These are phyloP conservation scores for Pyrenopolyporus hunteri DNA, from an alignment of 495 filamentous ascomycete genomes.

Conservation along the genomic window DNA sequence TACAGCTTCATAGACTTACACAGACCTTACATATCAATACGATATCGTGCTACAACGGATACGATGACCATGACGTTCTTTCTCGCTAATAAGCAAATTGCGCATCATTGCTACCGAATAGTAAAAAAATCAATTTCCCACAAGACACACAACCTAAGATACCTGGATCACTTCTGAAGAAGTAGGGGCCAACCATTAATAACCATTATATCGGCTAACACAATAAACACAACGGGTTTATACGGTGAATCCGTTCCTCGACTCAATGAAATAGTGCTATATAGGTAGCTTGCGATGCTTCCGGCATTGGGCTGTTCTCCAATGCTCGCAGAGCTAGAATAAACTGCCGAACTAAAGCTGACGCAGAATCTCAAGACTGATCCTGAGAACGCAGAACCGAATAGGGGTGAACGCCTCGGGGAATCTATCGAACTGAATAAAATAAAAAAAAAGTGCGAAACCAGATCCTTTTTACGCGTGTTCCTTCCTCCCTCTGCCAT, in stretches of 20 bases:
- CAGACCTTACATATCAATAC: not conserved
- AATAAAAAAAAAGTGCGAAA: slow-evolving; percentile 31
- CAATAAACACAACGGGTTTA: not conserved
- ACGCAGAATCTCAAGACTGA: slow-evolving; percentile 38
- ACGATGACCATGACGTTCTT: too few relatives aligned
- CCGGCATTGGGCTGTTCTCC: slow-evolving; percentile 36
- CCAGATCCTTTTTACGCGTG: slow-evolving; percentile 33
- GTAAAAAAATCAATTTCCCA: not conserved
- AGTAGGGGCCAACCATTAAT: too few relatives aligned
- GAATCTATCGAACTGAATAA: slow-evolving; percentile 47
- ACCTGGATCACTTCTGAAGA: too few relatives aligned
- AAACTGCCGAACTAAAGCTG: slow-evolving; percentile 38
- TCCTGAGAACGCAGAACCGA: slow-evolving; percentile 35
- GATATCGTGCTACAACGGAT: too few relatives aligned
- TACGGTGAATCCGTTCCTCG: not conserved
- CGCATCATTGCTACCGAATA: too few relatives aligned
- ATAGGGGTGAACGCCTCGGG: slow-evolving; percentile 39
- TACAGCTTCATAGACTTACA: not conserved
- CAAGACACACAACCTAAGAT: too few relatives aligned
- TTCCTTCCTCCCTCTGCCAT: slow-evolving; percentile 31
- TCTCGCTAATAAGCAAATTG: too few relatives aligned
- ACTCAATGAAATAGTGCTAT: slow-evolving; percentile 34
- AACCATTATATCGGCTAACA: too few relatives aligned
- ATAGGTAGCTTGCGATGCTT: slow-evolving; percentile 33
- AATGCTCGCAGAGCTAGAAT: slow-evolving; percentile 32